These are phyloP conservation scores for Trichothecium sympodiale DNA, from an alignment of 2,329 filamentous ascomycete species.

Conservation along the genomic window DNA sequence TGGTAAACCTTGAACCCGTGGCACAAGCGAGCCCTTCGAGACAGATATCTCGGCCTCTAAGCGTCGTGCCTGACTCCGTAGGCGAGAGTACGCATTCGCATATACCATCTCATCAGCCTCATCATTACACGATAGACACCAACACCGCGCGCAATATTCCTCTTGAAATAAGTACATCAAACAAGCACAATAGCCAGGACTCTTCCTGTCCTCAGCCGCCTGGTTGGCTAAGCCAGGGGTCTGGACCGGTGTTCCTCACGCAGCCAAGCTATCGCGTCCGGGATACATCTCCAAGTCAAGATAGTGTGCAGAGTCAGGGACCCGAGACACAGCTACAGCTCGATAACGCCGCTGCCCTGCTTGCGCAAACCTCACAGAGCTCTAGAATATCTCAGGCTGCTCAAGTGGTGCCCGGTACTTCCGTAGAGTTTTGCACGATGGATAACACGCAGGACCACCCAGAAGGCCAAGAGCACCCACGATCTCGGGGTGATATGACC, in stretches of 20 bases:
- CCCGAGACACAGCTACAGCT: slow-evolving; percentile 1
- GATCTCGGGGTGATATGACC: background rate
- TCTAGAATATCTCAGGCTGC: slow-evolving; percentile 2
- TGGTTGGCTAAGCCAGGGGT: background rate
- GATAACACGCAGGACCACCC: background rate
- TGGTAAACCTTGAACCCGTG: too few species aligned
- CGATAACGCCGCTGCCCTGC: too few species aligned
- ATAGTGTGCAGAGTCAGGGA: background rate
- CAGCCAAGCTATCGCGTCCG: slow-evolving; percentile 3
- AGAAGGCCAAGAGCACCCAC: background rate
- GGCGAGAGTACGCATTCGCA: too few species aligned
- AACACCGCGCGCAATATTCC: too few species aligned
- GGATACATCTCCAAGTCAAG: too few species aligned
- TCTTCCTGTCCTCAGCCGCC: slow-evolving; percentile 2
- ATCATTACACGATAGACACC: too few species aligned
- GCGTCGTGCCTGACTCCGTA: too few species aligned
- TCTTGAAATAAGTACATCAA: too few species aligned
- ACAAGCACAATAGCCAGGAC: slow-evolving; percentile 7
- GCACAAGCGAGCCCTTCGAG: too few species aligned
- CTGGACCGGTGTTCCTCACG: slow-evolving; percentile 8
- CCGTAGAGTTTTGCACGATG: background rate
- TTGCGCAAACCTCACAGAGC: background rate
- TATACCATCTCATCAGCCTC: too few species aligned
- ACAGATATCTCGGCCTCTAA: too few species aligned
- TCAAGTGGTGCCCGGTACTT: background rate